These are phyloP conservation scores for Arthrobotrys sphaeroides DNA, from an alignment of 2,329 filamentous ascomycete species.

Conservation along the genomic window DNA sequence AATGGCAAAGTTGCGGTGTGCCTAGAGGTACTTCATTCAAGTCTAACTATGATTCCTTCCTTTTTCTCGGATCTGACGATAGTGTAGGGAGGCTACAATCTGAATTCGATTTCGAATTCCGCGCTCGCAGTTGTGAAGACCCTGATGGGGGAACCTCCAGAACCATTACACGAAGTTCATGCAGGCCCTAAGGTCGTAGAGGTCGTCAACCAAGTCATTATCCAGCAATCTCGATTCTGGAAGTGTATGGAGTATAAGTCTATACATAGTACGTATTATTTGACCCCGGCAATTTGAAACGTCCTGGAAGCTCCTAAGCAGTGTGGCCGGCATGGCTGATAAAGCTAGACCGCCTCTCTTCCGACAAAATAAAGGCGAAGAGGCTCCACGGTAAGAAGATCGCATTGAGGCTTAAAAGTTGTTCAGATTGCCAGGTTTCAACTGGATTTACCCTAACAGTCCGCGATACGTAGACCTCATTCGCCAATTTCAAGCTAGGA, in stretches of 20 bases:
- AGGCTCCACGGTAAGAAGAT: conserved; percentile 43
- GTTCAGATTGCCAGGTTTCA: background rate
- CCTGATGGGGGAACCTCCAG: conserved; percentile 92
- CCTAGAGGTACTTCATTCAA: conserved; percentile 70
- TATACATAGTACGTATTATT: conserved; percentile 40
- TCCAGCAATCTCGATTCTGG: conserved; percentile 65
- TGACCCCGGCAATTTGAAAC: background rate
- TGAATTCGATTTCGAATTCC: conserved; percentile 89
- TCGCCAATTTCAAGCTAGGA: conserved; percentile 76
- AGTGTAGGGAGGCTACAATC: conserved; percentile 82
- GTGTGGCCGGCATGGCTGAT: conserved; percentile 27
- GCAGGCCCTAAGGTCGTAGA: conserved; percentile 67
- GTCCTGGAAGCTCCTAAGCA: background rate
- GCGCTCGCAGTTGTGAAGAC: conserved; percentile 90
- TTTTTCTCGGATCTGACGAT: background rate
- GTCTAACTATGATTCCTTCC: background rate
- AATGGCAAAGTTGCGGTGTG: conserved; percentile 90
- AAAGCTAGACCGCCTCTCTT: conserved; percentile 48
- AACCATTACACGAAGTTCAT: conserved; percentile 65
- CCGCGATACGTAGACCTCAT: conserved; percentile 70
- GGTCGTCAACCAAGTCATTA: conserved; percentile 69
- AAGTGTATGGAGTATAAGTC: conserved; percentile 41
- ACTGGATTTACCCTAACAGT: conserved; percentile 23
- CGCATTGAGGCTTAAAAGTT: background rate
- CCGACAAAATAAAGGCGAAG: conserved; percentile 42